phyloP scores from a whole-genome alignment of 495 filamentous ascomycete species.

The Filosporella fistucella region DNA sequence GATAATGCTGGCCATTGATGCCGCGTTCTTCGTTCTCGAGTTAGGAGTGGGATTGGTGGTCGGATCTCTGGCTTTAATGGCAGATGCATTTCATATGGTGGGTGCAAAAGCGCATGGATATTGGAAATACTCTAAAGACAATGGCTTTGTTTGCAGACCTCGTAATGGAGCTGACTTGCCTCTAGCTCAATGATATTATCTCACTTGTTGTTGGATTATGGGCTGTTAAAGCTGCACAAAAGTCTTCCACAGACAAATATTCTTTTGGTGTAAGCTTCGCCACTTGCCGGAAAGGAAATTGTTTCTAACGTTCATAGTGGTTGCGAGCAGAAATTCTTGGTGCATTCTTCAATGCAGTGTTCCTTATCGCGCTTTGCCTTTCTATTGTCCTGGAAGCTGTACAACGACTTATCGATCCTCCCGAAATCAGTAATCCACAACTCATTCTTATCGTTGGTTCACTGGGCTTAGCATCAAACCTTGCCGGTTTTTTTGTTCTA shows the following conservation, averaged over 20 bases:
- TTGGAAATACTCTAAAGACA: not conserved
- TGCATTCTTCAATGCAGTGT: constrained; percentile 93
- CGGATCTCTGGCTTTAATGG: constrained; percentile 86
- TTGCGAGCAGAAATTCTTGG: constrained; percentile 97
- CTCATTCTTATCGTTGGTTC: constrained; percentile 86
- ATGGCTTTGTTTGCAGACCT: no score
- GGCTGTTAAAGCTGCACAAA: constrained; percentile 85
- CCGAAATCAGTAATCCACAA: constrained; percentile 74
- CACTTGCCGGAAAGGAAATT: not conserved
- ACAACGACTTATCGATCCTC: constrained; percentile 83
- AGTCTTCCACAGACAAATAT: constrained; percentile 78
- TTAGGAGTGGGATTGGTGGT: constrained; percentile 79
- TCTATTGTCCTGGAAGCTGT: constrained; percentile 95
- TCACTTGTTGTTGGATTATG: constrained; percentile 89
- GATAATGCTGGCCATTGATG: constrained; percentile 87
- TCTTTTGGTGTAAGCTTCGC: constrained; percentile 77
- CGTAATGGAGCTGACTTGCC: not conserved
- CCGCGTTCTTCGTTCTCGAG: constrained; percentile 85
- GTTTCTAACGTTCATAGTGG: constrained; percentile 51
- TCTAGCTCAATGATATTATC: constrained; percentile 88
- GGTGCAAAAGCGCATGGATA: no score
- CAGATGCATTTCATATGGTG: constrained; percentile 98
- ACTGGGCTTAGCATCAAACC: constrained; percentile 81
- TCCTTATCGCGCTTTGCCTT: constrained; percentile 90
- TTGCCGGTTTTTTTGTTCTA: constrained; percentile 82